phyloP scores from a whole-genome alignment of 495 filamentous ascomycete genomes.

The Pseudomonodictys pantanalensis region DNA sequence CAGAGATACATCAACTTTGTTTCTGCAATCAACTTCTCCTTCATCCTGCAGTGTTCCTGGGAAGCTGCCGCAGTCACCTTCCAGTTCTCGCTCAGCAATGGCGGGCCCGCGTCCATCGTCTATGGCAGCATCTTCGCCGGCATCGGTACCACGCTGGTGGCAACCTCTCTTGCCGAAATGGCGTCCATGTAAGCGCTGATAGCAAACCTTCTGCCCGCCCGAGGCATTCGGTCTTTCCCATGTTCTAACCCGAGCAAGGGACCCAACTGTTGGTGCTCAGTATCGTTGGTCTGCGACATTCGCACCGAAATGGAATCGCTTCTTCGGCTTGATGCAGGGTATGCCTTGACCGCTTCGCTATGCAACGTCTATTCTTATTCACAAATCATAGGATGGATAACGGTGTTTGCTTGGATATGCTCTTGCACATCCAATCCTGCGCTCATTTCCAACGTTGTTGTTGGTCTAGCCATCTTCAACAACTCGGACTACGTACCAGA shows the following conservation, averaged over 20 bases:
- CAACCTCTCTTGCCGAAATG: constrained; percentile 40
- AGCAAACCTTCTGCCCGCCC: background rate
- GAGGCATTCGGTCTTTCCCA: background rate
- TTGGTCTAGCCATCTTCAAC: constrained; percentile 25
- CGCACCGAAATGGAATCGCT: constrained; percentile 43
- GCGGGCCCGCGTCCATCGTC: constrained; percentile 37
- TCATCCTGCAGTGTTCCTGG: constrained; percentile 31
- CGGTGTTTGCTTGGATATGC: constrained; percentile 26
- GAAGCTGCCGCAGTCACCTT: constrained; percentile 28
- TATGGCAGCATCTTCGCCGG: constrained; percentile 33
- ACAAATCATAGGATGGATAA: constrained; percentile 25
- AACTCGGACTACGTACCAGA: constrained; percentile 24
- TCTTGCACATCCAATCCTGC: constrained; percentile 11
- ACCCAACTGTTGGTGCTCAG: constrained; percentile 13
- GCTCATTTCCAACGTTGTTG: constrained; percentile 22
- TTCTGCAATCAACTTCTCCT: constrained; percentile 25
- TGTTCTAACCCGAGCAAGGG: constrained; percentile 27
- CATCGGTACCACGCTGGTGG: constrained; percentile 29
- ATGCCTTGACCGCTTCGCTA: background rate
- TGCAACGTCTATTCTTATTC: background rate
- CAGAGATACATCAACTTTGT: constrained; percentile 23
- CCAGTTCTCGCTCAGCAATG: constrained; percentile 28
- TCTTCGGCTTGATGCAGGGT: constrained; percentile 24
- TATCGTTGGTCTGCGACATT: constrained; percentile 26
- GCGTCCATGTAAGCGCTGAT: constrained; percentile 35